phyloP scores from a whole-genome alignment of 306 rosid species.

The Vigna mungo region DNA sequence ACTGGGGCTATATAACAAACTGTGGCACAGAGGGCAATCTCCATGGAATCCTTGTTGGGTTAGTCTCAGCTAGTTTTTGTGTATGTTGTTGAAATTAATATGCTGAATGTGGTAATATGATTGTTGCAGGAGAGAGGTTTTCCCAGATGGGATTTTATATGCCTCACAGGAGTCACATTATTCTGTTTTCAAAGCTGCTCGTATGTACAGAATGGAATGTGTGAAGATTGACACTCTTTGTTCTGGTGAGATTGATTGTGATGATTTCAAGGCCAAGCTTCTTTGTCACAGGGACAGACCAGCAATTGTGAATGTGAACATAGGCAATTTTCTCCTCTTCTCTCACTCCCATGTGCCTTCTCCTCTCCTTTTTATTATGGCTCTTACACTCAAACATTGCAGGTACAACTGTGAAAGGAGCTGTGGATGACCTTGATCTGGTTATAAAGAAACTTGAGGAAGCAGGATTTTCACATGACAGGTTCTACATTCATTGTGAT shows the following conservation, averaged over 20 bases:
- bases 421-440: slow-evolving; percentile 24
- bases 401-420: slow-evolving; percentile 33
- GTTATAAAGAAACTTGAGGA: slow-evolving; percentile 19
- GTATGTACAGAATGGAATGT: slow-evolving; percentile 28
- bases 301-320: slow-evolving; percentile 27
- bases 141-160: slow-evolving; percentile 24
- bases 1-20: slow-evolving; percentile 30
- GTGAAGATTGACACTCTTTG: slow-evolving; percentile 27
- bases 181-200: slow-evolving; percentile 30
- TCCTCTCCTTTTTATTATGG: not conserved
- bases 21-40: slow-evolving; percentile 35
- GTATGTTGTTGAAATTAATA: not conserved
- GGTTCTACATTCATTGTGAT: slow-evolving; percentile 31
- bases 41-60: slow-evolving; percentile 29
- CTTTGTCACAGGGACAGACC: slow-evolving; percentile 29
- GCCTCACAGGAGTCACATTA: slow-evolving; percentile 25
- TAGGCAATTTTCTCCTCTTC: not conserved
- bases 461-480: slow-evolving; percentile 22
- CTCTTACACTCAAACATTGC: not conserved
- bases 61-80: not conserved
- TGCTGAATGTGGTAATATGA: not conserved
- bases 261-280: slow-evolving; percentile 26
- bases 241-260: slow-evolving; percentile 29
- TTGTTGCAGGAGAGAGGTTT: slow-evolving; percentile 12
- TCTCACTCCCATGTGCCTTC: not conserved